Conservation (phyloP, 352 stramenopile species). For the Albugo laibachii region DNA sequence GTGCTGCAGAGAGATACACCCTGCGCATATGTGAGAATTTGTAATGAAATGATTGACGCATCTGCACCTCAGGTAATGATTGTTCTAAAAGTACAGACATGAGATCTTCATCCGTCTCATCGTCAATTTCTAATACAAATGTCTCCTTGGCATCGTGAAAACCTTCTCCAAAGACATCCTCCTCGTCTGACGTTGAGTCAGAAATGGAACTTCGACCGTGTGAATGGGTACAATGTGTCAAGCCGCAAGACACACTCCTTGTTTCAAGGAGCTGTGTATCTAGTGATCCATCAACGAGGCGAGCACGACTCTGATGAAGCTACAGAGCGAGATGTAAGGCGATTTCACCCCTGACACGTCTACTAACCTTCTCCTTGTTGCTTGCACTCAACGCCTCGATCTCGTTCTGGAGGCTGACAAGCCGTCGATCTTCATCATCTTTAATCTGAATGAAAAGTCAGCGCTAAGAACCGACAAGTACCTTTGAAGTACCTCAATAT, state of each 20-base stretch:
- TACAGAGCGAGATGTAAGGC: too few relatives aligned
- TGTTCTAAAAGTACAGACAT: conserved; percentile 83
- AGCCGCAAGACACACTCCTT: too few relatives aligned
- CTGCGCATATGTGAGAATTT: conserved; percentile 5
- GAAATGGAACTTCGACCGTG: not conserved
- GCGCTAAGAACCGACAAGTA: not conserved
- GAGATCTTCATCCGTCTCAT: conserved; percentile 83
- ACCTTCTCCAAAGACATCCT: conserved; percentile 54
- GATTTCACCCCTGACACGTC: too few relatives aligned
- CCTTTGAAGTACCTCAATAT: conserved; percentile 66
- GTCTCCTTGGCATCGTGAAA: conserved; percentile 71
- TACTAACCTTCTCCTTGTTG: conserved; percentile 55
- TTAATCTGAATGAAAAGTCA: conserved; percentile 29
- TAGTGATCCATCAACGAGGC: too few relatives aligned
- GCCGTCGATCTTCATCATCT: conserved; percentile 85
- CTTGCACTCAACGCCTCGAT: conserved; percentile 76
- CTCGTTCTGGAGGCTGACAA: conserved; percentile 86
- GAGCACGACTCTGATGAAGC: conserved; percentile 50
- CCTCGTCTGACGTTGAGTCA: conserved; percentile 28
- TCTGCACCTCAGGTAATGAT: conserved; percentile 41
- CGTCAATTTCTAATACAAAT: conserved; percentile 82
- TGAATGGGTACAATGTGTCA: too few relatives aligned
- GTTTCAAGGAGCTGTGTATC: too few relatives aligned
- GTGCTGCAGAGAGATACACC: conserved; percentile 78
- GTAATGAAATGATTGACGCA: not conserved